Conservation (phyloP, 139 green algal genomes). For the Tetraselmis striata region DNA sequence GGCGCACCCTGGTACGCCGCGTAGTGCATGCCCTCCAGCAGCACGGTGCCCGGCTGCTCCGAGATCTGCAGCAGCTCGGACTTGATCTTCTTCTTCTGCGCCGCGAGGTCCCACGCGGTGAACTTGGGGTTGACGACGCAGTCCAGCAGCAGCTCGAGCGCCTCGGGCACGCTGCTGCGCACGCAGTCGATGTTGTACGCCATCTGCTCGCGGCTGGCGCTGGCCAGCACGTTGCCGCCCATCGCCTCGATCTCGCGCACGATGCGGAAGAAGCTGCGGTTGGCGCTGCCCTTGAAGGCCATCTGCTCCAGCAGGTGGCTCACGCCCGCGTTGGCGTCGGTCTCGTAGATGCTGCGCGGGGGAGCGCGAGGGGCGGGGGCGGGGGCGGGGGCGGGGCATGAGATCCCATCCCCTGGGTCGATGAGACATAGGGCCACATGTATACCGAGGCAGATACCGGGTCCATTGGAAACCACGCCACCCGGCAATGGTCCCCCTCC, state of each 20-base stretch:
- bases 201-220: constrained; percentile 76
- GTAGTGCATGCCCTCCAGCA: constrained; percentile 64
- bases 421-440: too few species aligned
- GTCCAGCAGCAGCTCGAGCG: constrained; percentile 87
- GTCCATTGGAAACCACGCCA: too few species aligned
- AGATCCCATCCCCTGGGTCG: too few species aligned
- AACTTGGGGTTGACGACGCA: constrained; percentile 83
- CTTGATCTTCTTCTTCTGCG: constrained; percentile 50
- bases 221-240: constrained; percentile 76
- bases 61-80: constrained; percentile 51
- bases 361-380: too few species aligned
- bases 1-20: constrained; percentile 56
- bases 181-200: constrained; percentile 85
- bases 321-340: constrained; percentile 43
- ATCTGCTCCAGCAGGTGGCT: constrained; percentile 89
- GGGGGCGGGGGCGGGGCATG: too few species aligned
- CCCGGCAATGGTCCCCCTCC: too few species aligned
- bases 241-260: constrained; percentile 75
- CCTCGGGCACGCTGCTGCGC: constrained; percentile 64
- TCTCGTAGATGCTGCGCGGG: constrained; percentile 71
- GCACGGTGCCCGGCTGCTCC: constrained; percentile 55
- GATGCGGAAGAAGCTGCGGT: constrained; percentile 70
- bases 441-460: too few species aligned
- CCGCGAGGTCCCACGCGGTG: constrained; percentile 58
- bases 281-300: constrained; percentile 81